Percentiles rank a stretch among this genome's conserved stretches.
phyloP scores from a whole-genome alignment of 495 filamentous ascomycete species.

The Hyaloscypha finlandica region DNA sequence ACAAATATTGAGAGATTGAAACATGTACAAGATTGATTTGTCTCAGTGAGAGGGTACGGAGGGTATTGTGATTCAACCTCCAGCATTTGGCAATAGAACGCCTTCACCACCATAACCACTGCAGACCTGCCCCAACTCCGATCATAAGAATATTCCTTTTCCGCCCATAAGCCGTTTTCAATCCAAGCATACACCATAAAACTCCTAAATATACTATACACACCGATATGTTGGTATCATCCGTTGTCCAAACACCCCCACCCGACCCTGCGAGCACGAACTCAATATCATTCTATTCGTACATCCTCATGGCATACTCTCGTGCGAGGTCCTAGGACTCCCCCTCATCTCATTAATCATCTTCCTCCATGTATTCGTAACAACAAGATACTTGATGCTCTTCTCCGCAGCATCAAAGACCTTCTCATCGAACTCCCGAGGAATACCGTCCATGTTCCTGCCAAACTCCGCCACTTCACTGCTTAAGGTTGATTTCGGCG shows the following conservation, averaged over 20 bases:
- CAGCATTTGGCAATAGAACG: background rate
- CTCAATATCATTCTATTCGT: background rate
- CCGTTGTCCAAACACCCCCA: background rate
- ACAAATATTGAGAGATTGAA: background rate
- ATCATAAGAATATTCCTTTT: background rate
- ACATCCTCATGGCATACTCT: background rate
- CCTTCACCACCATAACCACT: background rate
- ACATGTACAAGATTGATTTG: background rate
- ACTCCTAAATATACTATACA: background rate
- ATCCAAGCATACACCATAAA: background rate
- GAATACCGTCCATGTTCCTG: slow-evolving; percentile 41
- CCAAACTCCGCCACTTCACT: slow-evolving; percentile 22
- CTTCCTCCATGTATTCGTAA: slow-evolving; percentile 72
- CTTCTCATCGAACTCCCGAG: slow-evolving; percentile 45
- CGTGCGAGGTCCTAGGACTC: background rate
- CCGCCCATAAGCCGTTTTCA: background rate
- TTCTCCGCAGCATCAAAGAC: slow-evolving; percentile 62
- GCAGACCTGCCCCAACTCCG: background rate
- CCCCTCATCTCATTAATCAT: slow-evolving; percentile 45
- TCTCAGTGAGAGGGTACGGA: background rate
- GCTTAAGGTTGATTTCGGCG: slow-evolving; percentile 17
- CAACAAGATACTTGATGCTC: slow-evolving; percentile 67
- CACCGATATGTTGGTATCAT: background rate
- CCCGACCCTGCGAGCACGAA: background rate
- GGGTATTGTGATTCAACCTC: too few relatives aligned